Evolutionary conservation across 257 asterid species (phyloP).

Genomic region (Solanum pinnatisectum): DNA sequence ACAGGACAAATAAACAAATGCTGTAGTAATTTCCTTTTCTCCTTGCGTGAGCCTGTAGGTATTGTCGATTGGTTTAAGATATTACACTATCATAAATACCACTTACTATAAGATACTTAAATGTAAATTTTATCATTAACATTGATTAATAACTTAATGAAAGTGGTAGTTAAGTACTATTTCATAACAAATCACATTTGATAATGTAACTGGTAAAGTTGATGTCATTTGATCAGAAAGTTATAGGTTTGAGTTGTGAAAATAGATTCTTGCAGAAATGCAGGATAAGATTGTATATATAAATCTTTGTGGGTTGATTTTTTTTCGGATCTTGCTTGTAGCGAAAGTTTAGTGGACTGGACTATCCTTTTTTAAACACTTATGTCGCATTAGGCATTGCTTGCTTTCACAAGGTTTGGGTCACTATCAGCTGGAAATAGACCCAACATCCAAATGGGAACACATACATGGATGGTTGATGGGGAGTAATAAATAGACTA

Average conservation of each 20-base stretch:
- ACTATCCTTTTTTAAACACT: neutral
- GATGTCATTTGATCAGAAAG: neutral
- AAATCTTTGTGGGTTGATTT: neutral
- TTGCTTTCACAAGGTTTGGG: neutral
- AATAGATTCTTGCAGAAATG: neutral
- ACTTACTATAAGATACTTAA: neutral
- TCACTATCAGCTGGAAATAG: slow-evolving; percentile 10
- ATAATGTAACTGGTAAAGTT: neutral
- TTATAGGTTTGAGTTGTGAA: neutral
- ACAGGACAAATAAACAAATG: neutral
- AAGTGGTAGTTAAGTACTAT: neutral
- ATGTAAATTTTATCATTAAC: neutral
- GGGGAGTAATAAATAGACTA: slow-evolving; percentile 13
- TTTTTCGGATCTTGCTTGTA: neutral
- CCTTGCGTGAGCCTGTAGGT: neutral
- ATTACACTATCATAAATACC: neutral
- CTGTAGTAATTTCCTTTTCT: neutral
- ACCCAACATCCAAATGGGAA: slow-evolving; percentile 12
- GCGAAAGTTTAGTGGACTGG: neutral
- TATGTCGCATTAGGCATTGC: neutral
- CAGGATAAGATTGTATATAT: neutral
- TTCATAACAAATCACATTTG: neutral
- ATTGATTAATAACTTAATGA: neutral
- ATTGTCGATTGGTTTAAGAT: neutral
- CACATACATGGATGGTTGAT: slow-evolving; percentile 10